Evolutionary conservation across 768 basidiomycete species (phyloP).

Genomic region (Daedalea quercina): DNA sequence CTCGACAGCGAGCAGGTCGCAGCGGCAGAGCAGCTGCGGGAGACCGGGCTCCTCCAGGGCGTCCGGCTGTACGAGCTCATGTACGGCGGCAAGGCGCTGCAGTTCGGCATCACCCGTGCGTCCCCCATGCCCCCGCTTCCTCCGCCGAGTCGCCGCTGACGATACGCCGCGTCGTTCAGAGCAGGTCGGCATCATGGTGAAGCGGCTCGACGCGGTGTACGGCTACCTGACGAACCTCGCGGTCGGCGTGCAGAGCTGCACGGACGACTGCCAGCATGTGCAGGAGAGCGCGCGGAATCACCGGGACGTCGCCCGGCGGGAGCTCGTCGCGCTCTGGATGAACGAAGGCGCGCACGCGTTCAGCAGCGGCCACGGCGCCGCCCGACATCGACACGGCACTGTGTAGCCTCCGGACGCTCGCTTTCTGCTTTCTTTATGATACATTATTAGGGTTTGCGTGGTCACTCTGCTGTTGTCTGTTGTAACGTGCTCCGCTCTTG

Average conservation of each 20-base stretch:
- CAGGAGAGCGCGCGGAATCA: conserved; percentile 10
- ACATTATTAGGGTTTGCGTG: too few relatives aligned
- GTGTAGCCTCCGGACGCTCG: too few relatives aligned
- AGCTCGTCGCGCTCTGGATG: conserved; percentile 17
- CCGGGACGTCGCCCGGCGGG: conserved; percentile 13
- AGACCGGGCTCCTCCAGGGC: conserved; percentile 14
- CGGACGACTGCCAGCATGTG: conserved; percentile 13
- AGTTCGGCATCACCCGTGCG: conserved; percentile 17
- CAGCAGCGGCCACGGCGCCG: too few relatives aligned
- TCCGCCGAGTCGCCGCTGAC: not conserved
- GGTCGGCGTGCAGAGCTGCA: conserved; percentile 17
- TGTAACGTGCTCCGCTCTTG: too few relatives aligned
- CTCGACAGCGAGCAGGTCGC: conserved; percentile 9
- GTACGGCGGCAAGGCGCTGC: conserved; percentile 17
- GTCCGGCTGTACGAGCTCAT: conserved; percentile 16
- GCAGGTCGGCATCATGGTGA: conserved; percentile 14
- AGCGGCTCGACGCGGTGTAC: conserved; percentile 16
- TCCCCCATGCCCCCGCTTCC: not conserved
- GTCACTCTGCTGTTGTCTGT: too few relatives aligned
- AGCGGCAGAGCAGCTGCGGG: conserved; percentile 7
- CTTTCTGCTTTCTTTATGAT: too few relatives aligned
- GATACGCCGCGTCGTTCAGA: conserved; percentile 1
- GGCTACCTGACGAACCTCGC: conserved; percentile 13
- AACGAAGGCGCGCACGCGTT: not conserved
- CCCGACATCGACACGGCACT: too few relatives aligned